Conservation (phyloP, 202 grass and related monocot genomes). For the Elaeis oleifera region DNA sequence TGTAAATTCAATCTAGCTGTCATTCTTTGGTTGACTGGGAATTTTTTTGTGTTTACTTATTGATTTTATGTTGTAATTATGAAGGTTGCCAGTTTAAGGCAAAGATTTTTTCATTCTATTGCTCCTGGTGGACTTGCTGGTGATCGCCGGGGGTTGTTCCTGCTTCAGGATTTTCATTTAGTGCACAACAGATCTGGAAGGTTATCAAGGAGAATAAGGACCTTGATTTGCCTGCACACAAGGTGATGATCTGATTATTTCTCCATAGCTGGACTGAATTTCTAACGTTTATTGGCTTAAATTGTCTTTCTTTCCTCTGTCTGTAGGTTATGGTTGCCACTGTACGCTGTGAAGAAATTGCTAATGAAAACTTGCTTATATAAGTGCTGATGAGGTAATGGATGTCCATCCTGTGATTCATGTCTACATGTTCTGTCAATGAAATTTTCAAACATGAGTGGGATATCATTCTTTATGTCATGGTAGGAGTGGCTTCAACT, state of each 20-base stretch:
- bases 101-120: conserved; percentile 95
- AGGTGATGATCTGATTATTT: conserved; percentile 39
- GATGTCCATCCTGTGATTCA: not conserved
- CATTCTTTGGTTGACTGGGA: too few species aligned
- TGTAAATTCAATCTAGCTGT: too few species aligned
- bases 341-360: conserved; percentile 97
- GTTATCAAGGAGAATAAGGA: conserved; percentile 99
- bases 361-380: conserved; percentile 69
- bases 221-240: conserved; percentile 96
- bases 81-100: conserved; percentile 75
- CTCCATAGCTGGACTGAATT: not conserved
- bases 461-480: not conserved
- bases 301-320: conserved; percentile 20
- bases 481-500: conserved; percentile 81
- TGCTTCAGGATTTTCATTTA: conserved; percentile 97
- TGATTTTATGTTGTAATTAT: conserved; percentile 24
- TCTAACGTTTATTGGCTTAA: not conserved
- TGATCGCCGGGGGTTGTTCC: conserved; percentile 87
- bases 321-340: conserved; percentile 97
- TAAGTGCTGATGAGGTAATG: conserved; percentile 72
- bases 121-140: conserved; percentile 90
- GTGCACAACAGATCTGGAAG: conserved; percentile 88
- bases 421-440: too few species aligned
- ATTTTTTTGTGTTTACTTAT: not conserved
- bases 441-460: not conserved